A percentile compares a stretch with the other conserved stretches of the same genome.
These are phyloP conservation scores for Erythrobasidium yunnanense DNA, from an alignment of 768 basidiomycete genomes.

Conservation along the genomic window DNA sequence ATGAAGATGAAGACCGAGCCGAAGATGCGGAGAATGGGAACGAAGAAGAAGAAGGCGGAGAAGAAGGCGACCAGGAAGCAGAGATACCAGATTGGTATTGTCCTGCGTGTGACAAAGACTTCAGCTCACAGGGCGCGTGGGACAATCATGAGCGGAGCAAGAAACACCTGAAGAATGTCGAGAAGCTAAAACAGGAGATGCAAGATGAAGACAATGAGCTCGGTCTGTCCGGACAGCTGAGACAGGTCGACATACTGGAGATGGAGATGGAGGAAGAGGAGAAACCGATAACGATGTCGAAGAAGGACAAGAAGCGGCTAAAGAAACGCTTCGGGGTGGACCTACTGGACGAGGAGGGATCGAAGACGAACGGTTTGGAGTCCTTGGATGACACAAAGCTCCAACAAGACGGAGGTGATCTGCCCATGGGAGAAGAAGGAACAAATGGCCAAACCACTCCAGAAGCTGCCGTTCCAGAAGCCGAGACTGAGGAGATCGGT, in stretches of 20 bases:
- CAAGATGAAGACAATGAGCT: slow-evolving; percentile 58
- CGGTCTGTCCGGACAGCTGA: slow-evolving; percentile 43
- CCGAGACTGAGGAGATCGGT: too few species aligned
- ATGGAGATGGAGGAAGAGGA: slow-evolving; percentile 28
- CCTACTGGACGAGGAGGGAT: too few species aligned
- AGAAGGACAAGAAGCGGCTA: slow-evolving; percentile 28
- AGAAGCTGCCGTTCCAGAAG: too few species aligned
- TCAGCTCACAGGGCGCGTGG: slow-evolving; percentile 88
- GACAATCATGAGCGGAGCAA: slow-evolving; percentile 89
- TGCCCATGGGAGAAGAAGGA: too few species aligned
- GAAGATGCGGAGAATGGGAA: not conserved
- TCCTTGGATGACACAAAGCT: too few species aligned
- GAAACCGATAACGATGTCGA: slow-evolving; percentile 6
- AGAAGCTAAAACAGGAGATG: slow-evolving; percentile 68
- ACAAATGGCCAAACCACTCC: too few species aligned
- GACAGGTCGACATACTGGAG: slow-evolving; percentile 36
- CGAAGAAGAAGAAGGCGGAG: slow-evolving; percentile 33
- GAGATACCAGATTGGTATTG: slow-evolving; percentile 75
- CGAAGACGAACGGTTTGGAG: slow-evolving; percentile 15
- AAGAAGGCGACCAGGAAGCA: slow-evolving; percentile 37
- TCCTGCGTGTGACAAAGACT: slow-evolving; percentile 81
- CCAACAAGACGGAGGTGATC: too few species aligned
- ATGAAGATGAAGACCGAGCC: slow-evolving; percentile 57
- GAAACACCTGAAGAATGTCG: slow-evolving; percentile 82
- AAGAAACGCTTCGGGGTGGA: not conserved